Conservation (phyloP, 495 filamentous ascomycete genomes). For the Podospora fimiseda region DNA sequence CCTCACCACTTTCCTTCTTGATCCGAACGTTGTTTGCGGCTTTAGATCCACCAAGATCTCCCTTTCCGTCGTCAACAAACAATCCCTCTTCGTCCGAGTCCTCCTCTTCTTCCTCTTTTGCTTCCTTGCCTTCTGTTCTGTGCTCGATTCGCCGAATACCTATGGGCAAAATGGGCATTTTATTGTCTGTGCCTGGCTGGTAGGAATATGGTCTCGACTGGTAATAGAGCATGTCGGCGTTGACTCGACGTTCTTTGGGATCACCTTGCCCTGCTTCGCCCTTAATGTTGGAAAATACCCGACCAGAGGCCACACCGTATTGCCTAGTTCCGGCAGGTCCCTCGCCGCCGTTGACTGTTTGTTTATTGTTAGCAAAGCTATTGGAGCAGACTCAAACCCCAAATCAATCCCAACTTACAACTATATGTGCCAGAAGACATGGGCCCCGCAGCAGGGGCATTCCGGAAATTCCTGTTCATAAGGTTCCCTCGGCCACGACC, state of each 20-base stretch:
- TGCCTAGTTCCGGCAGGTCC: slow-evolving; percentile 26
- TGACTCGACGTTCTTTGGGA: slow-evolving; percentile 31
- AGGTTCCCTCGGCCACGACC: slow-evolving; percentile 37
- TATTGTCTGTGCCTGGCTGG: slow-evolving; percentile 17
- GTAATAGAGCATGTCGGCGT: slow-evolving; percentile 37
- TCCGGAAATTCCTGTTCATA: slow-evolving; percentile 18
- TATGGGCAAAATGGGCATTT: slow-evolving; percentile 31
- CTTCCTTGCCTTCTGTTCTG: slow-evolving; percentile 48
- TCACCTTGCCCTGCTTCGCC: slow-evolving; percentile 14
- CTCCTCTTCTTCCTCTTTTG: slow-evolving; percentile 31
- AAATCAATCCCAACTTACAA: neutral
- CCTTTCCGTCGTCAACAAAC: slow-evolving; percentile 30
- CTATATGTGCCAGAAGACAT: slow-evolving; percentile 22
- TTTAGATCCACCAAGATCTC: slow-evolving; percentile 30
- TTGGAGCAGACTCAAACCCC: slow-evolving; percentile 5
- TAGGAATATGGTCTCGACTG: slow-evolving; percentile 25
- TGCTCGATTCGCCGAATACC: slow-evolving; percentile 49
- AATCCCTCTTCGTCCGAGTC: slow-evolving; percentile 40
- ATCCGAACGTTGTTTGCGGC: slow-evolving; percentile 10
- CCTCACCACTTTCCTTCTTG: slow-evolving; percentile 30
- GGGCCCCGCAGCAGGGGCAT: slow-evolving; percentile 32
- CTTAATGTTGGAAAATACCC: slow-evolving; percentile 11
- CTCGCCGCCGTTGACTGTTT: slow-evolving; percentile 13
- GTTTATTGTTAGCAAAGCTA: slow-evolving; percentile 14
- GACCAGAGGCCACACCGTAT: slow-evolving; percentile 25